These are phyloP conservation scores for Apophysomyces trapeziformis DNA, from an alignment of 371 early-diverging fungal genomes.

Conservation along the genomic window DNA sequence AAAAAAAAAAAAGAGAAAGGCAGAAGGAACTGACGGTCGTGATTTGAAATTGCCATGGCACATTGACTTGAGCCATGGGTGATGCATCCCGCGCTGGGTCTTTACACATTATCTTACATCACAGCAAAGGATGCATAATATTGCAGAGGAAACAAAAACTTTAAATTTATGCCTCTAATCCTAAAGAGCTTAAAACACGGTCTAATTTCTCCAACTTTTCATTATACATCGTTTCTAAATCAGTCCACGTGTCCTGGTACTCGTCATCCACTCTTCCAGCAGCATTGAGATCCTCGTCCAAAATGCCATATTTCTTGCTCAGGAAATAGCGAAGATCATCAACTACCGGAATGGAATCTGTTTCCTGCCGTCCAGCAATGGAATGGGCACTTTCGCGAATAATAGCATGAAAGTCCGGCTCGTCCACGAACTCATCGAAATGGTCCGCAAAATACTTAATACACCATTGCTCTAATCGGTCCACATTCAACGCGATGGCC, in stretches of 20 bases:
- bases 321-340: conserved; percentile 44
- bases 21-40: conserved; percentile 6
- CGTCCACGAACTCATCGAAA: conserved; percentile 29
- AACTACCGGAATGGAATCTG: conserved; percentile 45
- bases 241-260: conserved; percentile 38
- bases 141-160: conserved; percentile 2
- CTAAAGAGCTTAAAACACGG: conserved; percentile 29
- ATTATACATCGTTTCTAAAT: conserved; percentile 35
- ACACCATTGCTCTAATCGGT: conserved; percentile 44
- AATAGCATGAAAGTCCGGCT: conserved; percentile 26
- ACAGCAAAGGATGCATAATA: background rate
- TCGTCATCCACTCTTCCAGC: conserved; percentile 31
- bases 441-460: conserved; percentile 40
- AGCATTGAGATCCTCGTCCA: conserved; percentile 36
- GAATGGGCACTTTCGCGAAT: conserved; percentile 36
- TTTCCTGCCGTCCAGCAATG: conserved; percentile 39
- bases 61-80: no score
- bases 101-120: no score
- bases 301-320: conserved; percentile 36
- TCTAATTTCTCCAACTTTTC: conserved; percentile 36
- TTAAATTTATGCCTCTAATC: conserved; percentile 40
- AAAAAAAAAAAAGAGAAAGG: conserved; percentile 6
- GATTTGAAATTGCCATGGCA: background rate
- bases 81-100: no score
- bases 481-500: conserved; percentile 34